These are phyloP conservation scores for Verticillium alfalfae DNA, from an alignment of 2,329 filamentous ascomycete species.

Conservation along the genomic window DNA sequence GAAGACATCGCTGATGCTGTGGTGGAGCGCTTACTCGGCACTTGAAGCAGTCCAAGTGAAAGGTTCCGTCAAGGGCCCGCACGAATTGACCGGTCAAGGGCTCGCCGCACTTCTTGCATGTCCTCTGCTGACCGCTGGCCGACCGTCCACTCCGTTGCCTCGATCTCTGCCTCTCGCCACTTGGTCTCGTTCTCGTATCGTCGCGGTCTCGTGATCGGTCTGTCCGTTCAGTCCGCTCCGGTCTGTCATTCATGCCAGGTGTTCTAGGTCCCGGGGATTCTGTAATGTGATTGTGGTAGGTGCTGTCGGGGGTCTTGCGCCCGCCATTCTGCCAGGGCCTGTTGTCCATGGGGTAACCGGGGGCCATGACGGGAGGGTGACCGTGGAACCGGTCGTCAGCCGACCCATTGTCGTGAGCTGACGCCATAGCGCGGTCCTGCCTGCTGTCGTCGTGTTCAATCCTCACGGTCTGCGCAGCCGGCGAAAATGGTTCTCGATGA, in stretches of 20 bases:
- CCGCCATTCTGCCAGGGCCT: constrained; percentile 29
- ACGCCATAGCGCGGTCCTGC: constrained; percentile 27
- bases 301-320: constrained; percentile 28
- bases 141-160: constrained; percentile 47
- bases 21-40: constrained; percentile 61
- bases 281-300: constrained; percentile 25
- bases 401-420: constrained; percentile 38
- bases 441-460: constrained; percentile 6
- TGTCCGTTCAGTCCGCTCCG: constrained; percentile 17
- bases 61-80: constrained; percentile 85
- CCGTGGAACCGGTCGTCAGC: constrained; percentile 30
- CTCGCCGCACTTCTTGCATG: constrained; percentile 84
- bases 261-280: constrained; percentile 24
- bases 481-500: constrained; percentile 4
- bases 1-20: not conserved
- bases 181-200: constrained; percentile 47
- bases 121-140: constrained; percentile 54
- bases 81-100: constrained; percentile 93
- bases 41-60: constrained; percentile 96
- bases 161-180: constrained; percentile 53
- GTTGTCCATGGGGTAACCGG: constrained; percentile 23
- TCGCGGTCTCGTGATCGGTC: constrained; percentile 19
- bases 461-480: constrained; percentile 6
- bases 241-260: constrained; percentile 6
- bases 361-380: constrained; percentile 19